Base-by-base conservation (phyloP, 2,329 filamentous ascomycete species). In the Pleoardoris graminearum region DNA sequence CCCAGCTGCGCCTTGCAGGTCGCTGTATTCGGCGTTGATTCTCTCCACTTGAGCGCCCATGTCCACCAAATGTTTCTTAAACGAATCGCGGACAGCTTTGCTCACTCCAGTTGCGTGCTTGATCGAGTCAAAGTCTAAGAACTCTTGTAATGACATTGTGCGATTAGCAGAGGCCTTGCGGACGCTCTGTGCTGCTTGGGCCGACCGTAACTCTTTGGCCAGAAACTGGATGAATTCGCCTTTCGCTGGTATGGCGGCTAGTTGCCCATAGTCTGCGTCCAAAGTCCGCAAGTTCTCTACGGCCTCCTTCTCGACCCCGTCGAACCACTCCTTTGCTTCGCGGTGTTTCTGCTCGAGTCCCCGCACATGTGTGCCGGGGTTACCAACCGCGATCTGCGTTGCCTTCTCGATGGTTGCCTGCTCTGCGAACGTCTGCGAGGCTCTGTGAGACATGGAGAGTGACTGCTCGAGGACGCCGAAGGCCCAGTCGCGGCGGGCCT, bases 321-420 rank as follows among this genome's bases (percentile, higher is more conserved):
- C 80, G 10, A 85, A 82, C 88, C 89, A 92, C 60, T 83, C 82
- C 73, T 85, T 86, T 23, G 89, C 75, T 51, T 89, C 85, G n/a
- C 77, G 76, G 64, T 88, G 87, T 68, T 89, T 91, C 53, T 85
- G 82, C 65, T 91, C 86, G 56, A 91, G 80, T 37, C 81, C 82
- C 59, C 84, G 86, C 49, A 92, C 82, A 68, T 90, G 89, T 16
- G 85, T 82, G 64, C 91, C 86, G 50, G 93, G 81, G 65, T 97
- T 99, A 57, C 88, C 86, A 19, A 96, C 85, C 6, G 93, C 94
- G 22, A 94, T 90, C 57, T 90, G 86, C 43, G 95, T 82, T 52
- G 89, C 92, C 55, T 87, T 85, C 67, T 90, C 81, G 71, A 96
- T 91, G 47, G 89, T 84, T 43, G 86, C 83, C 67, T 89, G 87